A percentile compares a stretch with the other conserved stretches of the same genome.
Evolutionary conservation across 352 stramenopile species (phyloP).

Genomic region (Phytophthora uliginosa): DNA sequence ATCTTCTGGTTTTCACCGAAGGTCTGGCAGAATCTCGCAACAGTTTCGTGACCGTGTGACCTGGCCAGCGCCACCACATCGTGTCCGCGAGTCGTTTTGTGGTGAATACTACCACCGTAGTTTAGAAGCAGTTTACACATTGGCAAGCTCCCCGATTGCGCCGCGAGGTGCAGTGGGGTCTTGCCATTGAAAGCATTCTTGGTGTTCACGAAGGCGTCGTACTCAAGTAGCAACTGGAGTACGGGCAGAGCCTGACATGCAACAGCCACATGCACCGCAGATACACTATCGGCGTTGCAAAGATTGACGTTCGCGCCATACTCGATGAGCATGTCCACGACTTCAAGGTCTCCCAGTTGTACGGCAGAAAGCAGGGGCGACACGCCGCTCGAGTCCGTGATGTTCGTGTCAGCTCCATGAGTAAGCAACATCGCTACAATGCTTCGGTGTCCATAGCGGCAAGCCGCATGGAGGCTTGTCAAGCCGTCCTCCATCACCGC

Average conservation of each 20-base stretch:
- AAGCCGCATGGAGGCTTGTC: constrained; percentile 60
- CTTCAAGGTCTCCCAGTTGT: constrained; percentile 51
- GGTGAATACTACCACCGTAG: constrained; percentile 39
- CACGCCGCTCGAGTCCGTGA: constrained; percentile 46
- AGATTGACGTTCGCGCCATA: constrained; percentile 63
- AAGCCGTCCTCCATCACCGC: constrained; percentile 44
- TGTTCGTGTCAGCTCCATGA: constrained; percentile 55
- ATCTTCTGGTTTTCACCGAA: constrained; percentile 18
- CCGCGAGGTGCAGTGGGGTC: constrained; percentile 68
- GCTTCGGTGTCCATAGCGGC: constrained; percentile 52
- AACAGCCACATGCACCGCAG: constrained; percentile 59
- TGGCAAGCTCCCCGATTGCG: constrained; percentile 53
- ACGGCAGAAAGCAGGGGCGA: constrained; percentile 64
- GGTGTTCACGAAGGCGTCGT: constrained; percentile 61
- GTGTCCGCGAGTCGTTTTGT: constrained; percentile 37
- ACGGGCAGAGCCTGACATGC: constrained; percentile 50
- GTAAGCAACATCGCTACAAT: constrained; percentile 59
- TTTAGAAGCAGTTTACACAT: constrained; percentile 64
- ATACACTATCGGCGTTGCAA: constrained; percentile 52
- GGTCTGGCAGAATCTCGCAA: constrained; percentile 42
- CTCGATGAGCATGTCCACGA: constrained; percentile 59
- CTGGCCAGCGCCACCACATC: constrained; percentile 40
- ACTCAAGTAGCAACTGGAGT: constrained; percentile 53
- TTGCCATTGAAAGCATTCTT: constrained; percentile 59
- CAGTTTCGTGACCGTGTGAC: constrained; percentile 36